Evolutionary conservation across 2,329 filamentous ascomycete genomes (phyloP), one percentile per base, ranked within the genome.

Genomic region (Penicillium sp.): DNA sequence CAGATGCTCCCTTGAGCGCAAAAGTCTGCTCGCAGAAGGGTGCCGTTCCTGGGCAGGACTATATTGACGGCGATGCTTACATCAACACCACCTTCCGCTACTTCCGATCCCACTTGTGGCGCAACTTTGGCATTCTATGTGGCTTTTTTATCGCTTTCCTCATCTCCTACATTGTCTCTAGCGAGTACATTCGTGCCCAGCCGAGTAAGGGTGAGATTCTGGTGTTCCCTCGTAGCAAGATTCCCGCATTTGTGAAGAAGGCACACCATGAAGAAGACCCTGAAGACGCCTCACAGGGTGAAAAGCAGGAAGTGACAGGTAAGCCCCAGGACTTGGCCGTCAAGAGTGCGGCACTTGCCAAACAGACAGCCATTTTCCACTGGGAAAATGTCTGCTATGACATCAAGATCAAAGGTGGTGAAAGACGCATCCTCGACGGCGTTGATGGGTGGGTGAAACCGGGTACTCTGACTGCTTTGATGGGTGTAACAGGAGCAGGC

Each of bases 401-500:
- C 49, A 85, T 89, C 66, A 81, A 81, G 57, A 88, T 94, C 68
- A 93, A 93, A 71, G 76, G 76, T 9, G 81, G 90, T 56, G 71
- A 76, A 2, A 80, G 89, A 9, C 81, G 84, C 27, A 85, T 96
- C 55, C 74, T 96, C 52, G 83, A 95, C 58, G 76, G 90, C 52
- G 86, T 95, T 6, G 86, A 93, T 60, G 90, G 90, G 25, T 95
- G 88, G 86, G 89, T 95, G 47, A 91, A 93, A 68, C 90, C 90
- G 4, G 90, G 90, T 46, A 95, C 88, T 4, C 63, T 95, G 43
- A 95, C 90, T 4, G 89, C 88, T 8, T 75, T 95, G 3, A 95
- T 95, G 89, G 87, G 89, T 68, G 88, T 90, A 4, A 89, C 86
- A 9, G 89, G 90, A 49, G 90, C 90, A 5, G 90, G 90, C 33